Percentiles rank a stretch among this genome's conserved stretches.
Evolutionary conservation across 345 rosid genomes (phyloP).

Genomic region (Dovyalis caffra): DNA sequence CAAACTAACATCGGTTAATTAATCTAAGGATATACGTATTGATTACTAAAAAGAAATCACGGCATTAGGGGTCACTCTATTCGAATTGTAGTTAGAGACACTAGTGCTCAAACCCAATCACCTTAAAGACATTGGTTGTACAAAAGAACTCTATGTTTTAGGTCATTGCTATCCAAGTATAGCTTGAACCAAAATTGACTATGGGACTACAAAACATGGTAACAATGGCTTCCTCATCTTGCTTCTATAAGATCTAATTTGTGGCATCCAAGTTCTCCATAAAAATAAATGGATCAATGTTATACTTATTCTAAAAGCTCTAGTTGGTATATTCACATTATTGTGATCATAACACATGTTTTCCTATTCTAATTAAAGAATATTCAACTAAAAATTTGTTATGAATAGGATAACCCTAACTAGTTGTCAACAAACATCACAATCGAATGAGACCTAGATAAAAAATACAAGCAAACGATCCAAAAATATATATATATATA

Average conservation of each 20-base stretch:
- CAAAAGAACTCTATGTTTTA: constrained; percentile 1
- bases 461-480: too few species aligned
- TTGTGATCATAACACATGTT: too few species aligned
- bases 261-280: constrained; percentile 18
- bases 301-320: neutral
- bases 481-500: too few species aligned
- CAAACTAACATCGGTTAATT: too few species aligned
- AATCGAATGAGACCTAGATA: too few species aligned
- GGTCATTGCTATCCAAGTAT: constrained; percentile 25
- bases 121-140: constrained; percentile 16
- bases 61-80: neutral
- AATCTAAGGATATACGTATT: constrained; percentile 3
- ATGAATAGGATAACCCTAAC: too few species aligned
- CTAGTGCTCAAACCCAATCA: constrained; percentile 2
- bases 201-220: constrained; percentile 3
- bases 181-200: constrained; percentile 18
- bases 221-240: constrained; percentile 7
- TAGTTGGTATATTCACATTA: too few species aligned
- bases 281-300: constrained; percentile 15
- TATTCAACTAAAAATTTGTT: too few species aligned
- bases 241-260: constrained; percentile 14
- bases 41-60: neutral
- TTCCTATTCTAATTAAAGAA: too few species aligned
- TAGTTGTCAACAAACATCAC: too few species aligned
- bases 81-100: constrained; percentile 11